A percentile compares a stretch with the other conserved stretches of the same genome.
Conservation (phyloP, 768 basidiomycete genomes). For the Leucogyrophana mollusca region DNA sequence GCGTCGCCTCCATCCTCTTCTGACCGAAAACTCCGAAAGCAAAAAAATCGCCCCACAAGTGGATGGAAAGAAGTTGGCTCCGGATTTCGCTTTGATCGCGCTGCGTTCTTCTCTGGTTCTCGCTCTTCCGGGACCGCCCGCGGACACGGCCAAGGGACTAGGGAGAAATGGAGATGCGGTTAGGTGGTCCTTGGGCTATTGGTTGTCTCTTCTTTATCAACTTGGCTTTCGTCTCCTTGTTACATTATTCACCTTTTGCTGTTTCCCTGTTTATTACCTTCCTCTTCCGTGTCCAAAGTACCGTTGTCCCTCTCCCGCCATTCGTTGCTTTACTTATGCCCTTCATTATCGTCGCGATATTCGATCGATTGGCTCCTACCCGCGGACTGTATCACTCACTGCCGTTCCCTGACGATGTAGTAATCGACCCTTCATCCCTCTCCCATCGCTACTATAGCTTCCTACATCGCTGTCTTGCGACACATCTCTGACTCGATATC, state of each 20-base stretch:
- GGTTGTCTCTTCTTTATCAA: conserved; percentile 59
- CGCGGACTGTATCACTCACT: conserved; percentile 22
- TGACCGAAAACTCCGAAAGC: conserved; percentile 32
- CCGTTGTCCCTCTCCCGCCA: conserved; percentile 25
- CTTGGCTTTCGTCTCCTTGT: conserved; percentile 33
- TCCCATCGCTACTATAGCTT: conserved; percentile 10
- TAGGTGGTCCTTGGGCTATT: conserved; percentile 52
- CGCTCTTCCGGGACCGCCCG: background rate
- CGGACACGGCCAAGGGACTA: conserved; percentile 3
- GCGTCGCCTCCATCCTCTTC: conserved; percentile 21
- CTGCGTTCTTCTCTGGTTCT: conserved; percentile 8
- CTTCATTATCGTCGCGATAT: conserved; percentile 27
- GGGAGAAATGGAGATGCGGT: conserved; percentile 16
- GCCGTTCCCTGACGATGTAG: conserved; percentile 8
- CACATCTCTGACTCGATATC: background rate
- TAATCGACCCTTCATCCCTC: conserved; percentile 18
- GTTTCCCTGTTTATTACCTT: conserved; percentile 28
- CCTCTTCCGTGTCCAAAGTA: conserved; percentile 24
- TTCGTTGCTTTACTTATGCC: conserved; percentile 34
- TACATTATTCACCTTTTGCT: conserved; percentile 32
- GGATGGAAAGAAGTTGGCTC: conserved; percentile 48
- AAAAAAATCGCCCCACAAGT: conserved; percentile 28
- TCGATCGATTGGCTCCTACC: conserved; percentile 6
- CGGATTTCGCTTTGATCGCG: conserved; percentile 31
- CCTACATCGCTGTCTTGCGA: conserved; percentile 9